phyloP scores from a whole-genome alignment of 2,329 filamentous ascomycete species.

The Fragosphaeria purpurea region DNA sequence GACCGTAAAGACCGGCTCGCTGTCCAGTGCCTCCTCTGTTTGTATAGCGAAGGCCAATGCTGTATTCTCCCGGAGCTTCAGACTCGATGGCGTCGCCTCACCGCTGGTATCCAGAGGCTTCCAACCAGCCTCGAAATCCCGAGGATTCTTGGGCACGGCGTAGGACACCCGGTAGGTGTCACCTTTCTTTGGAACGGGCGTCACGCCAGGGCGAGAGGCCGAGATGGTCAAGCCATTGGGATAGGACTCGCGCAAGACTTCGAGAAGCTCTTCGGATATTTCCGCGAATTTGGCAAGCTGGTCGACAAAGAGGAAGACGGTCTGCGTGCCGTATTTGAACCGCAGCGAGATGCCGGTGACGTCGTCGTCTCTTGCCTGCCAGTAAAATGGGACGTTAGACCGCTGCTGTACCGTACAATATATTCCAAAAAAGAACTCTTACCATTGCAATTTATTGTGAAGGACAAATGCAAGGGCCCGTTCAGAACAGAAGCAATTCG shows the following conservation, averaged over 20 bases:
- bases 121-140: slow-evolving; percentile 41
- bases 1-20: slow-evolving; percentile 29
- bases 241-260: slow-evolving; percentile 47
- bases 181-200: slow-evolving; percentile 29
- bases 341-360: slow-evolving; percentile 54
- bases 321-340: slow-evolving; percentile 64
- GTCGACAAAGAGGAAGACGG: slow-evolving; percentile 57
- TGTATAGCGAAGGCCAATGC: slow-evolving; percentile 41
- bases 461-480: no score
- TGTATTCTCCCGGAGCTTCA: slow-evolving; percentile 36
- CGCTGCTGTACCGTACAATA: no score
- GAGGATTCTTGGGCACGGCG: slow-evolving; percentile 32
- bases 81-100: slow-evolving; percentile 28
- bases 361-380: slow-evolving; percentile 23
- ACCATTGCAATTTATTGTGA: slow-evolving; percentile 10
- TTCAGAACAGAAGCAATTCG: no score
- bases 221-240: slow-evolving; percentile 38
- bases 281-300: slow-evolving; percentile 45
- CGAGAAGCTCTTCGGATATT: slow-evolving; percentile 49
- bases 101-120: slow-evolving; percentile 30
- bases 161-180: slow-evolving; percentile 30
- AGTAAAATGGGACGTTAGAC: no score
- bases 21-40: slow-evolving; percentile 24
- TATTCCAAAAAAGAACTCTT: not conserved
- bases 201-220: slow-evolving; percentile 22